Base-by-base conservation (phyloP, 345 rosid genomes). In the Camelina laxa region DNA sequence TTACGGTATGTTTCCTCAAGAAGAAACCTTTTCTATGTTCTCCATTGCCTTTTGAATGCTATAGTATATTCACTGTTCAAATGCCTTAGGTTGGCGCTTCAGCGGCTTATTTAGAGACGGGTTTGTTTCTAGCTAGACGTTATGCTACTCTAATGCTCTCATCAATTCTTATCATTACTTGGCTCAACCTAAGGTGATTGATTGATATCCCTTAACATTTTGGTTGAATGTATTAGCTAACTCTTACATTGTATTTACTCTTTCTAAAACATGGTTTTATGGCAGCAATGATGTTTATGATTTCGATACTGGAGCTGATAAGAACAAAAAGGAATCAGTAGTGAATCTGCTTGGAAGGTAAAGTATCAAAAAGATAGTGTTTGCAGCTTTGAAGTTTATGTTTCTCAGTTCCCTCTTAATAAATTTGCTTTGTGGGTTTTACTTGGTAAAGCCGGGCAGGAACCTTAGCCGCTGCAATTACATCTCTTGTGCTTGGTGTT, bases 201-300 rank as follows among this genome's bases (percentile, higher is more conserved):
- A 38, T 76, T 74, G 60, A 45, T 41, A 5, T 42, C 17, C 50
- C 3, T 42, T 5, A 15, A 8, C 36, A 61, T 1, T 53, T 1
- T 69, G 59, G 67, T 74, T 74, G 9, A 72, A 65, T 48, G 65
- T 67, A 1, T 36, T 66, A 9, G 6, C 33, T 57, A 15, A 48
- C 17, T 33, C 27, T 51, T 74, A 49, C 65, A 38, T 72, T 72
- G 63, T 62, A 30, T 41, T 9, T 42, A 19, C 77, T 35, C 50
- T 56, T 38, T 41, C 45, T 0, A 9, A 20, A 27, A 57, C 60
- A 47, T 39, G 76, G 66, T 62, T 84, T 20, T 41, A 49, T 83
- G 72, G 83, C 96, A 91, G 97, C 88, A 94, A 91, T 74, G 97
- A 91, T 82, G 97, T 89, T 65, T 91, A 94, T 67, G 98, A 94